A percentile compares a stretch with the other conserved stretches of the same genome.
These are phyloP conservation scores for Ramaria sp. DNA, from an alignment of 768 basidiomycete species.

Conservation along the genomic window DNA sequence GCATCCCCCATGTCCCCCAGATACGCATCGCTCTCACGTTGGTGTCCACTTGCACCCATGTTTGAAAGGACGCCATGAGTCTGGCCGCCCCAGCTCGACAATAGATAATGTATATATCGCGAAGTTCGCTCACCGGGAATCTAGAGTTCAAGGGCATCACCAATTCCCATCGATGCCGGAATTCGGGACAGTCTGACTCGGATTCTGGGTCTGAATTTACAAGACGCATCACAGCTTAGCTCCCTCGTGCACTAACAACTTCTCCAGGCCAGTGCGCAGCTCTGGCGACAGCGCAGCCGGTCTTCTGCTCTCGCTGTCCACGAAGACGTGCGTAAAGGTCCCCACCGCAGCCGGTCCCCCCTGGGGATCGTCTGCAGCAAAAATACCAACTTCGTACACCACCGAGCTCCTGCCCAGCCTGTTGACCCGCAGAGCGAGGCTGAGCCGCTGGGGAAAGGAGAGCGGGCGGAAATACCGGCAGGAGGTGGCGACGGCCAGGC, in stretches of 20 bases:
- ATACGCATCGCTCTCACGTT: no score
- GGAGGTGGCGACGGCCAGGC: conserved; percentile 68
- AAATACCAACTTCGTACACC: conserved; percentile 71
- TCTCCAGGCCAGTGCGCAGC: conserved; percentile 36
- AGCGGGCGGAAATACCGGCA: conserved; percentile 69
- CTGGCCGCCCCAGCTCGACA: no score
- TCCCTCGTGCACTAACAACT: conserved; percentile 18
- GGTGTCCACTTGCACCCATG: no score
- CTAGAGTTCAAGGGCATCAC: no score
- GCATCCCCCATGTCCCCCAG: no score
- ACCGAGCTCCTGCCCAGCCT: conserved; percentile 68
- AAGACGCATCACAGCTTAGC: conserved; percentile 10
- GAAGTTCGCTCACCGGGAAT: no score
- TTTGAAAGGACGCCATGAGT: no score
- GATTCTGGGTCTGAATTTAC: background rate
- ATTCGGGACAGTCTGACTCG: background rate
- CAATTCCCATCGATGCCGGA: background rate
- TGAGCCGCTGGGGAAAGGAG: conserved; percentile 60
- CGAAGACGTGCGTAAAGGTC: conserved; percentile 79
- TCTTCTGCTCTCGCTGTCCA: conserved; percentile 47
- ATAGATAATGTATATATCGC: no score
- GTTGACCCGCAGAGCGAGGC: conserved; percentile 58
- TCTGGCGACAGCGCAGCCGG: conserved; percentile 35
- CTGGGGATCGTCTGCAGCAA: conserved; percentile 42
- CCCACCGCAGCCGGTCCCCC: conserved; percentile 31